Evolutionary conservation across 202 grass and related monocot species (phyloP).

Genomic region (Zoysia matrella): DNA sequence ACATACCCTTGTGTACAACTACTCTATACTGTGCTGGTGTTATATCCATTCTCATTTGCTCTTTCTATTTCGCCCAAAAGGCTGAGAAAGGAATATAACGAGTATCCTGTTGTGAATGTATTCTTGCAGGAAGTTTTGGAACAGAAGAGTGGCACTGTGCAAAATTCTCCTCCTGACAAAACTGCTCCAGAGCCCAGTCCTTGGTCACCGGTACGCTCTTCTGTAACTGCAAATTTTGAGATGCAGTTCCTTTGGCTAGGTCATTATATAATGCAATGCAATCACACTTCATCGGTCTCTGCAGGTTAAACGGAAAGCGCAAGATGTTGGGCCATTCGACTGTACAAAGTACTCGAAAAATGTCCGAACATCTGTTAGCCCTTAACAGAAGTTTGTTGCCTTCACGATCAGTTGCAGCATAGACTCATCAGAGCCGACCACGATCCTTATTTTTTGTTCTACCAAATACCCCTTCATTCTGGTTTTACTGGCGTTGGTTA

Average conservation of each 20-base stretch:
- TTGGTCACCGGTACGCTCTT: constrained; percentile 82
- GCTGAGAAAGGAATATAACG: constrained; percentile 12
- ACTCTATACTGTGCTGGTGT: not conserved
- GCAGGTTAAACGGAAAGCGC: constrained; percentile 82
- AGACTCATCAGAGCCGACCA: too few relatives aligned
- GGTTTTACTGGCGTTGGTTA: too few relatives aligned
- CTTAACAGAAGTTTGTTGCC: not conserved
- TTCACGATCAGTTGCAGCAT: not conserved
- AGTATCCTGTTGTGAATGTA: not conserved
- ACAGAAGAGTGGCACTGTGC: constrained; percentile 77
- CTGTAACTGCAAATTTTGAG: too few relatives aligned
- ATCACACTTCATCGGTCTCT: not conserved
- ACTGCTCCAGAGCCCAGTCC: constrained; percentile 64
- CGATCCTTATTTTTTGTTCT: too few relatives aligned
- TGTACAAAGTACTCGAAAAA: constrained; percentile 82
- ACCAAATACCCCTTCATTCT: not conserved
- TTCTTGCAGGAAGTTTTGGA: constrained; percentile 78
- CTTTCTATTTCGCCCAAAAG: not conserved
- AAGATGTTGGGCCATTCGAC: constrained; percentile 78
- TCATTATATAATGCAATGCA: not conserved
- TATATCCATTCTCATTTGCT: not conserved
- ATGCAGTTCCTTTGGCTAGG: not conserved
- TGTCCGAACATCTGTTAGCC: constrained; percentile 36
- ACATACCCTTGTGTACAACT: not conserved
- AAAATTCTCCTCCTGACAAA: constrained; percentile 93